Conservation (phyloP, 805 yeast genomes). For the Teunomyces pallodes region DNA sequence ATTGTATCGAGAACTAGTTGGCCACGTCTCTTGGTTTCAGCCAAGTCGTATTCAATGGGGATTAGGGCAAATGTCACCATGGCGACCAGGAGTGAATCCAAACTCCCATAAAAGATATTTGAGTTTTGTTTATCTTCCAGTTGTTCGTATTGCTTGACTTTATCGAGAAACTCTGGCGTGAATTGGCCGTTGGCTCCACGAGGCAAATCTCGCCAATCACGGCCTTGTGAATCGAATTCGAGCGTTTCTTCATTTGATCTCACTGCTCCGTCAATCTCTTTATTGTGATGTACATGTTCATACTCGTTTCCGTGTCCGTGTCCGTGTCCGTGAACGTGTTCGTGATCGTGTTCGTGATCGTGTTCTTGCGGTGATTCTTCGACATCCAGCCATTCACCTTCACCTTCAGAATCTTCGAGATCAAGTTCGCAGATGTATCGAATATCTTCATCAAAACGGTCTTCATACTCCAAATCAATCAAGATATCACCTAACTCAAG, state of each 20-base stretch:
- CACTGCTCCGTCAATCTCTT: constrained; percentile 5
- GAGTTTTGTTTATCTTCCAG: constrained; percentile 17
- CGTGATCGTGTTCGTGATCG: constrained; percentile 5
- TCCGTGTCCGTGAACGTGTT: too few relatives aligned
- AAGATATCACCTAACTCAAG: constrained; percentile 52
- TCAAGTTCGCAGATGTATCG: constrained; percentile 60
- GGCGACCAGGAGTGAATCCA: constrained; percentile 23
- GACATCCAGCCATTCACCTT: constrained; percentile 16
- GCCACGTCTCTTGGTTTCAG: constrained; percentile 21
- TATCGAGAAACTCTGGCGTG: constrained; percentile 17
- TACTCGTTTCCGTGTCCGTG: too few relatives aligned
- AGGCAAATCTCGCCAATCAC: constrained; percentile 73
- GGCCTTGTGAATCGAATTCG: constrained; percentile 53
- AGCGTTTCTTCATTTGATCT: constrained; percentile 10
- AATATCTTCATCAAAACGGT: constrained; percentile 67
- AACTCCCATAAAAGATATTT: constrained; percentile 25
- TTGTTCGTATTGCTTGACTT: constrained; percentile 14
- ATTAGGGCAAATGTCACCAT: constrained; percentile 23
- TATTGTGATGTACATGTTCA: constrained; percentile 13
- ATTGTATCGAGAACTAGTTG: constrained; percentile 46
- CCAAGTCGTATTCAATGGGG: constrained; percentile 22
- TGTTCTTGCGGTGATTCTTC: constrained; percentile 8
- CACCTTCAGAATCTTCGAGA: constrained; percentile 31
- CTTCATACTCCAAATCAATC: constrained; percentile 56
- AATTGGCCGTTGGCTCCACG: constrained; percentile 50